These are phyloP conservation scores for Bruguiera hainesii DNA, from an alignment of 441 rosid genomes.

Conservation along the genomic window DNA sequence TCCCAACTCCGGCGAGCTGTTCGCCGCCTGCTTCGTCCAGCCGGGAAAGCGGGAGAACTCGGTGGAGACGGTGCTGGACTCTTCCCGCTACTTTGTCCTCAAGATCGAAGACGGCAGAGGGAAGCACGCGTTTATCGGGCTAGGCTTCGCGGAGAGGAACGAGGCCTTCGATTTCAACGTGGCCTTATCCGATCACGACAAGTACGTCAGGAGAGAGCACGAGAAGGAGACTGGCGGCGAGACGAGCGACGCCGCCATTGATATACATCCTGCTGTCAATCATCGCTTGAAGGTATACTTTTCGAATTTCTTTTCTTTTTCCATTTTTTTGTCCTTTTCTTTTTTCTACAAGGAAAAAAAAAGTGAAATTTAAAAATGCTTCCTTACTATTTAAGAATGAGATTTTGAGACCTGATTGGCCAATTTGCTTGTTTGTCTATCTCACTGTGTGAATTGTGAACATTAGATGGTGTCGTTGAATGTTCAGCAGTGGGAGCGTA, in stretches of 20 bases:
- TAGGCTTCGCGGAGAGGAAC: conserved; percentile 87
- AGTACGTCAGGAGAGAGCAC: conserved; percentile 68
- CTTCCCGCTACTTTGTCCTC: conserved; percentile 88
- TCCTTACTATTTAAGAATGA: too few relatives aligned
- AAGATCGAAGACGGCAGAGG: conserved; percentile 91
- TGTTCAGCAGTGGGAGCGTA: too few relatives aligned
- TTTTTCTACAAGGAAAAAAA: neutral
- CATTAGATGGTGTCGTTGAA: too few relatives aligned
- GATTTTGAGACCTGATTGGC: too few relatives aligned
- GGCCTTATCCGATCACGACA: conserved; percentile 93
- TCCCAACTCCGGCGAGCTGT: conserved; percentile 80
- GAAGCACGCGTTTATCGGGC: conserved; percentile 87
- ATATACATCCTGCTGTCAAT: conserved; percentile 94
- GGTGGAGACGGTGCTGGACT: conserved; percentile 90
- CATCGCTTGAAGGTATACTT: conserved; percentile 76
- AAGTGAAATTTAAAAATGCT: neutral
- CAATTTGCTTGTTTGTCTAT: too few relatives aligned
- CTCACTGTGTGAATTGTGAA: too few relatives aligned
- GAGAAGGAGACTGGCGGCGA: conserved; percentile 67
- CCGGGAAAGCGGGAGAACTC: conserved; percentile 82
- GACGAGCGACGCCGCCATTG: conserved; percentile 48
- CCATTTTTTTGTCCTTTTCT: neutral
- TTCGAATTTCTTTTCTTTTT: neutral
- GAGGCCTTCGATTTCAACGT: conserved; percentile 99
- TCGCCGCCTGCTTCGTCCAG: conserved; percentile 84